A percentile compares a stretch with the other conserved stretches of the same genome.
phyloP scores from a whole-genome alignment of 2,329 filamentous ascomycete species.

The Sporothrix brasiliensis region DNA sequence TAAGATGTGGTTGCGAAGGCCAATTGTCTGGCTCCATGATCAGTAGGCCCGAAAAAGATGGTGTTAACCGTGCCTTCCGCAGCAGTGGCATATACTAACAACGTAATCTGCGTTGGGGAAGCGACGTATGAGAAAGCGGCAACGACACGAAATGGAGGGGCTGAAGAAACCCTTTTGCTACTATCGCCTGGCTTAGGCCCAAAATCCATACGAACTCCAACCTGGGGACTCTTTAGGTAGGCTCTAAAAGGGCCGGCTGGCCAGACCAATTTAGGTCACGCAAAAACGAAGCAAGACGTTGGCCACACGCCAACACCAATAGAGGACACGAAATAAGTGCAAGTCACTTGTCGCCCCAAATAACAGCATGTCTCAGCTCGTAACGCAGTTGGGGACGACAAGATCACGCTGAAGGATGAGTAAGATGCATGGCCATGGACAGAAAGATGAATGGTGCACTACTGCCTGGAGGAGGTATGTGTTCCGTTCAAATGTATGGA shows the following conservation, averaged over 20 bases:
- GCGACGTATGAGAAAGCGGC: constrained; percentile 1
- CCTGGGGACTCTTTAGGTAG: not conserved
- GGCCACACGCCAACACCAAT: constrained; percentile 11
- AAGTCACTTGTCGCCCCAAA: not conserved
- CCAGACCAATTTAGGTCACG: not conserved
- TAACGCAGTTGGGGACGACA: not conserved
- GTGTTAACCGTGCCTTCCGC: not conserved
- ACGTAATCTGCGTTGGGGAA: not conserved
- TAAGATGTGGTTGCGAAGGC: not conserved
- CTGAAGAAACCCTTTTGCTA: constrained; percentile 13
- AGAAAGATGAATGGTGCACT: too few species aligned
- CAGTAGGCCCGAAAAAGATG: not conserved
- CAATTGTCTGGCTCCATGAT: not conserved
- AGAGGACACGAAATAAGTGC: not conserved
- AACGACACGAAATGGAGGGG: constrained; percentile 9
- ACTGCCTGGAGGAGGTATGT: too few species aligned
- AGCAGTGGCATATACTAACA: not conserved
- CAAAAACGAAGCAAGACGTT: not conserved
- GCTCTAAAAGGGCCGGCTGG: constrained; percentile 6
- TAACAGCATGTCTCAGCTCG: not conserved
- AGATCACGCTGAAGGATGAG: not conserved
- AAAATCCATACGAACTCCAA: not conserved
- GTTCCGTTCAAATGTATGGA: too few species aligned
- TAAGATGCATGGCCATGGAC: too few species aligned
- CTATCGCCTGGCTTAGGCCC: constrained; percentile 17